Evolutionary conservation across 2,329 filamentous ascomycete genomes (phyloP), one percentile per base, ranked within the genome.

Genomic region (Talaromyces sp.): DNA sequence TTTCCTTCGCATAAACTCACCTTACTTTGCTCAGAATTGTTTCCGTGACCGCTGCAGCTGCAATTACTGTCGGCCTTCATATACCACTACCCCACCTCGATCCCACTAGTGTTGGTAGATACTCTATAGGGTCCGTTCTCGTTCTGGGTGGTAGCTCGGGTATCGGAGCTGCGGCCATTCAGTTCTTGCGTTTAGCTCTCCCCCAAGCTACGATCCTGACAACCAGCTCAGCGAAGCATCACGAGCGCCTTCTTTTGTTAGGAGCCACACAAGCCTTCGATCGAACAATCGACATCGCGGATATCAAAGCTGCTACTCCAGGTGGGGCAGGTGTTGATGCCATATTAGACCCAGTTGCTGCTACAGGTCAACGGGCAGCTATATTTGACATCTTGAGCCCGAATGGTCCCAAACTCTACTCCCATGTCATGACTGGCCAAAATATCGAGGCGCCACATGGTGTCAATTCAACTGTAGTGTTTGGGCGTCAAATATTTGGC

Each of bases 381-480:
- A 37, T 44, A 11, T 49, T 37, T 32, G 40, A 37, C 11, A 39
- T 29, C 10, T 30, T 49, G 3, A 36, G 17, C 20, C n/a, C 47
- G 14, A 44, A 27, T 33, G 47, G 47, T 9, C 37, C 47, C n/a
- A 24, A 27, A 14, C 27, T 44, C n/a, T 49, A 49, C 29, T 37
- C 47, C n/a, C 39, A 49, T 30, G 47, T 49, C 27, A 37, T 37
- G 35, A 44, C 39, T 9, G 47, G 47, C 13, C 29, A 36, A 14
- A 13, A 19, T 24, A 11, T 44, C 4, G 19, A 13, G 2, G 30
- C 29, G 14, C 47, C 47, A 9, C 29, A 42, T 17, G 11, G 16
- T 14, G 47, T 43, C 14, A 49, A 11, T 4, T 16, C 41, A 6
- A 44, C 41, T 44, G 41, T 44, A 13, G 22, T 44, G 4, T 44